Evolutionary conservation across 345 rosid genomes (phyloP), one percentile per base, ranked within the genome.

Genomic region (Moricandia moricandioides): DNA sequence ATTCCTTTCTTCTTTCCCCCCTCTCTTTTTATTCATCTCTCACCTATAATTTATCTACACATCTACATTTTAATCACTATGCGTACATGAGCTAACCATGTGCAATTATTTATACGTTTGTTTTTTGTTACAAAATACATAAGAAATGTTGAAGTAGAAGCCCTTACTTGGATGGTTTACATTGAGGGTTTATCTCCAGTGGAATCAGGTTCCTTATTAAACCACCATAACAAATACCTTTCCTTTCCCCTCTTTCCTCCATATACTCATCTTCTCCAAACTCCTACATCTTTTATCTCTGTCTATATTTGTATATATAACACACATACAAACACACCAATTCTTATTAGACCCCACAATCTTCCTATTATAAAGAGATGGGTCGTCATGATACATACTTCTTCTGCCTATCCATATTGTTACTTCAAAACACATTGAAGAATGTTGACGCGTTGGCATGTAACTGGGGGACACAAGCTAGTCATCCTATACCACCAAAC

Each of bases 401-500:
- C 30, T 69, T 62, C 14, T 70, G 59, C 37, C 29, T 82, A 30
- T 61, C 83, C 30, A n/a, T 83, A 39, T 13, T 85, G 29, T 54
- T 69, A 31, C 40, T 79, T 61, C 0, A 55, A 6, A 70, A 43
- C 7, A 9, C 63, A 64, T 62, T 57, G 6, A 80, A 73, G 27
- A 83, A 78, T 16, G 90, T 80, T 7, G 59, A 26, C n/a, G 96
- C 93, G 47, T 72, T 95, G 62, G 97, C 86, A 17, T 67, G 82
- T 83, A 95, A 90, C 73, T 95, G 97, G 97, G 97, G 94, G 0
- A 67, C 85, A 13, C 83, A 83, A 40, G 73, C 89, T 7, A 86
- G 96, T 9, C 97, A 92, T 39, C 91, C 97, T 0, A 71, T 92
- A 10, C 88, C 80, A 9, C 86, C 93, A 2, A 63, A 40, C 72